Evolutionary conservation across 2,329 filamentous ascomycete species (phyloP).

Genomic region (Domatiomyces catenatus): DNA sequence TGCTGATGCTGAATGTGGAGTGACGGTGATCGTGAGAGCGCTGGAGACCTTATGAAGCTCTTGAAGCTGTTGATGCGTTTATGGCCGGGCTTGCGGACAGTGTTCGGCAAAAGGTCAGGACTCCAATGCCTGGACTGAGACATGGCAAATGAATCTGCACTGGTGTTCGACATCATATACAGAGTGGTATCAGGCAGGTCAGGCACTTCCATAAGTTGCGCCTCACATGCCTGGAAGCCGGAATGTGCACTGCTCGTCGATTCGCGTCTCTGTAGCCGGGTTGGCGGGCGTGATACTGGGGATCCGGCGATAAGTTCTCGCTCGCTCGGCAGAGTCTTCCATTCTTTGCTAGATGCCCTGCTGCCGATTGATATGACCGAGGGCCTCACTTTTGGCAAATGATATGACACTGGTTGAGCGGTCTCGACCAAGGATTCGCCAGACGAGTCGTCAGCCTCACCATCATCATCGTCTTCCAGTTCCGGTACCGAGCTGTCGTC

Average conservation of each 20-base stretch:
- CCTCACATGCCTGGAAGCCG: conserved; percentile 11
- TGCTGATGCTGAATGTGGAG: neutral
- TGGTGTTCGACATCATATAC: conserved; percentile 12
- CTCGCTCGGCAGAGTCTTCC: neutral
- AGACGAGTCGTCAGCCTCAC: conserved; percentile 7
- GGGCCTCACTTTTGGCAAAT: conserved; percentile 11
- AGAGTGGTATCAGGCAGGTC: conserved; percentile 12
- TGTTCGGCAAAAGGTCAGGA: conserved; percentile 1
- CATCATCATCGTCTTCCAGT: neutral
- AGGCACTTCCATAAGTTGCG: conserved; percentile 10
- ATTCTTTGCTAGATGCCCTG: conserved; percentile 2
- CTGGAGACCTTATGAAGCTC: conserved; percentile 5
- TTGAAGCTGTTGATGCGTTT: conserved; percentile 16
- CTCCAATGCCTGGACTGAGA: conserved; percentile 1
- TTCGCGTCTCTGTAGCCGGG: conserved; percentile 6
- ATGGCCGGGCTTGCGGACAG: conserved; percentile 7
- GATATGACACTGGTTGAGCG: conserved; percentile 13
- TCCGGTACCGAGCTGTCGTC: neutral
- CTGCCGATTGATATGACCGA: conserved; percentile 14
- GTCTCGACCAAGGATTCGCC: conserved; percentile 13
- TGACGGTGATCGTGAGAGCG: neutral
- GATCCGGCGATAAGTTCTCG: neutral
- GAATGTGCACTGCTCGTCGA: conserved; percentile 7
- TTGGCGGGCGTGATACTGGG: neutral
- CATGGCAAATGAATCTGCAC: conserved; percentile 9